Base-by-base conservation (phyloP, 129 eudicot species). In the Escallonia herrerae region DNA sequence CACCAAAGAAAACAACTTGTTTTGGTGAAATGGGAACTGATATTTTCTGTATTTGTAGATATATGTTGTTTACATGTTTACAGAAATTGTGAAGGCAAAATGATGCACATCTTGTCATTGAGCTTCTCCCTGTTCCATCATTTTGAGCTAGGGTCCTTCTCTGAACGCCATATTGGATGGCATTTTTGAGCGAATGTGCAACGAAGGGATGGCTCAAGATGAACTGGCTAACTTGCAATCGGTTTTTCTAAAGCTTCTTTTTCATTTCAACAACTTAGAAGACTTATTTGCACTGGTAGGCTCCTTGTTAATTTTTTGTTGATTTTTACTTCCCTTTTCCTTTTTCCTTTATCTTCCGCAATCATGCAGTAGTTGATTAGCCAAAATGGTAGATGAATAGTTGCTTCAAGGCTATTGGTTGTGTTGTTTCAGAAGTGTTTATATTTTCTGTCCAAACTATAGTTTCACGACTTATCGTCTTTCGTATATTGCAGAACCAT, bases 181-280 rank as follows among this genome's bases (percentile, higher is more conserved):
- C 55, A 68, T 86, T 72, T 87, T 78, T 59, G 86, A 81, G 73
- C 82, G 80, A 60, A 63, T 76, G 65, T 67, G 74, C 67, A 75
- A 54, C 62, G 76, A 81, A 64, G 79, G 77, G 75, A 78, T 83
- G 60, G 69, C 75, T 45, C 91, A 86, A 56, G 64, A 74, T 67
- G 89, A 77, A 66, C 67, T 79, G 72, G 70, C 71, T 59, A 77
- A 80, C 80, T 56, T 90, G 81, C 90, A 79, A 74, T 86, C 95
- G 53, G 68, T 90, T 69, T 53, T 84, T 65, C 51, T 79, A 78
- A 90, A 90, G 77, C 75, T 81, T 67, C 76, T 90, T 61, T 60
- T 74, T 69, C 87, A 86, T 77, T 77, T 79, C 60, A 81, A 73
- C 65, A 73, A 71, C 71, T 72, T 86, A 64, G 76, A 83, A 76